These are phyloP conservation scores for Saccharomycopsis sp. DNA, from an alignment of 805 yeast genomes.

Conservation along the genomic window DNA sequence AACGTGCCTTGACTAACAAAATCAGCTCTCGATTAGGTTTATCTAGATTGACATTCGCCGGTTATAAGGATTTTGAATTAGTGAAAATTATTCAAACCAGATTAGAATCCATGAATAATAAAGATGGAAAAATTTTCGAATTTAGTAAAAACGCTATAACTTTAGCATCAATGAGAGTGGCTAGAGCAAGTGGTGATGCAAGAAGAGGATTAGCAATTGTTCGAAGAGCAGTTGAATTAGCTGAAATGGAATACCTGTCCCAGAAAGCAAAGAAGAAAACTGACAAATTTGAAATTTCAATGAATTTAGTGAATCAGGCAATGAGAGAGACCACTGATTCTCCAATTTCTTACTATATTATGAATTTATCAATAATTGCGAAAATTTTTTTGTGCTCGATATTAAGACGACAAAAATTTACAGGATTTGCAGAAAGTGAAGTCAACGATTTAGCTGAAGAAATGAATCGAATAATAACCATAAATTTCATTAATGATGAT, in stretches of 20 bases:
- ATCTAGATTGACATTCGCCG: constrained; percentile 78
- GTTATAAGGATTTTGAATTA: constrained; percentile 77
- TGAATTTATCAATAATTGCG: constrained; percentile 55
- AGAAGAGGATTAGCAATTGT: constrained; percentile 85
- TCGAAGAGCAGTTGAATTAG: constrained; percentile 82
- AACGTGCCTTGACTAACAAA: constrained; percentile 77
- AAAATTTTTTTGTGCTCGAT: constrained; percentile 70
- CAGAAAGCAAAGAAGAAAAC: constrained; percentile 23
- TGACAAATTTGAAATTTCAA: constrained; percentile 38
- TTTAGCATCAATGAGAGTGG: constrained; percentile 89
- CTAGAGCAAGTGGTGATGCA: constrained; percentile 96
- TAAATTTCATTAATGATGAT: constrained; percentile 26
- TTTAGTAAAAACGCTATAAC: constrained; percentile 71
- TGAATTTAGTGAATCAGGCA: constrained; percentile 71
- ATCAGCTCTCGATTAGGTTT: constrained; percentile 88
- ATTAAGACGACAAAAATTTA: constrained; percentile 53
- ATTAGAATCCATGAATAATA: constrained; percentile 42
- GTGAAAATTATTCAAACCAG: constrained; percentile 68
- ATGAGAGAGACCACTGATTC: constrained; percentile 72
- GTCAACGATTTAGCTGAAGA: constrained; percentile 79
- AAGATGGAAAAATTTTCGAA: constrained; percentile 35
- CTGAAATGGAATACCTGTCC: constrained; percentile 53
- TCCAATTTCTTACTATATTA: constrained; percentile 56
- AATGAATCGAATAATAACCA: constrained; percentile 45
- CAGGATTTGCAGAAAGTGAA: constrained; percentile 63